These are phyloP conservation scores for Areca catechu DNA, from an alignment of 176 grass and related monocot genomes.

Conservation along the genomic window DNA sequence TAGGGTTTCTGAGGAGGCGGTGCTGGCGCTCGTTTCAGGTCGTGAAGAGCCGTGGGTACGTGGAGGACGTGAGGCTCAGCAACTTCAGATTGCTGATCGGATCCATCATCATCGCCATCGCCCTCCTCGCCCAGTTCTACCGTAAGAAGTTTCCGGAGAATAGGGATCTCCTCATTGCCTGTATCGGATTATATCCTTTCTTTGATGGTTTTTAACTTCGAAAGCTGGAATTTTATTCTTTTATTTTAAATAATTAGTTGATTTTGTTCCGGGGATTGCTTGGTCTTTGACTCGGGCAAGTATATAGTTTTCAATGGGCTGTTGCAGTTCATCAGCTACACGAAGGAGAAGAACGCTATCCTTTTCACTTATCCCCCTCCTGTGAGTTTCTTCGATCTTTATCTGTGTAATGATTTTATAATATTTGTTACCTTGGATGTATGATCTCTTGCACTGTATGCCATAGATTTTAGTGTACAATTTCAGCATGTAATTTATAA, in stretches of 20 bases:
- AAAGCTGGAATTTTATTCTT: not conserved
- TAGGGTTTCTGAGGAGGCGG: not conserved
- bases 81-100: conserved; percentile 79
- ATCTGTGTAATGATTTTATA: not conserved
- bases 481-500: no score
- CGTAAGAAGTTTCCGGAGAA: conserved; percentile 98
- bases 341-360: conserved; percentile 96
- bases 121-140: conserved; percentile 89
- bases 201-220: not conserved
- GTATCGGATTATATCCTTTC: conserved; percentile 95
- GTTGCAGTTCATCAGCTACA: conserved; percentile 77
- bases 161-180: conserved; percentile 66
- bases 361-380: conserved; percentile 81
- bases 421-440: not conserved
- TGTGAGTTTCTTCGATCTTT: conserved; percentile 30
- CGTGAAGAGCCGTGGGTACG: conserved; percentile 73
- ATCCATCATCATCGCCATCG: conserved; percentile 67
- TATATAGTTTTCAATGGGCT: conserved; percentile 77
- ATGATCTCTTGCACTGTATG: not conserved
- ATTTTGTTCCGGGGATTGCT: conserved; percentile 1
- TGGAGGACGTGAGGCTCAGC: conserved; percentile 74
- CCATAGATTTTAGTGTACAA: no score
- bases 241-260: not conserved
- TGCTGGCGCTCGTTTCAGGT: conserved; percentile 26
- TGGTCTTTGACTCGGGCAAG: conserved; percentile 27